Conservation (phyloP, 768 basidiomycete genomes). For the Sporobolomyces roseus region DNA sequence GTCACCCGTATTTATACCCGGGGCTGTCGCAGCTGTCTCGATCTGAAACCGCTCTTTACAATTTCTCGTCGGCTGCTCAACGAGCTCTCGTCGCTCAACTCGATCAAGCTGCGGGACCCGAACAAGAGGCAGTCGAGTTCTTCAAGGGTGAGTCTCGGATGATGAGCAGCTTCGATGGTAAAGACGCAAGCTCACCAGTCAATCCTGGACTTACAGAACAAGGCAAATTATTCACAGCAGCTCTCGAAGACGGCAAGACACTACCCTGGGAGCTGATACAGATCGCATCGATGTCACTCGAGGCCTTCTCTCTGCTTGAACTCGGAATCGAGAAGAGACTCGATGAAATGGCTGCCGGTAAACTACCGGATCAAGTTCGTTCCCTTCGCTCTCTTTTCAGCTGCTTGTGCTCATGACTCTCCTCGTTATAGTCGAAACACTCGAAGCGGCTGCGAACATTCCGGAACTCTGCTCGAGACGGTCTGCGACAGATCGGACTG, state of each 20-base stretch:
- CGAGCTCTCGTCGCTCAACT: constrained; percentile 49
- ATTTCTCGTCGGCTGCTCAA: constrained; percentile 9
- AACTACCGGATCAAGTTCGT: constrained; percentile 31
- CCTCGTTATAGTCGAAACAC: constrained; percentile 21
- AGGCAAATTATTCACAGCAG: constrained; percentile 56
- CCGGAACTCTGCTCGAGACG: constrained; percentile 27
- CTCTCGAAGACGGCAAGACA: constrained; percentile 48
- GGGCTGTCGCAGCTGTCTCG: constrained; percentile 13
- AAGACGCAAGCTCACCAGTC: constrained; percentile 29
- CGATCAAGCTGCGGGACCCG: constrained; percentile 48
- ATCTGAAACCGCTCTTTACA: constrained; percentile 11
- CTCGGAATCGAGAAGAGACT: constrained; percentile 46
- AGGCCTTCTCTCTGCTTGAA: constrained; percentile 69
- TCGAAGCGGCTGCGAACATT: constrained; percentile 33
- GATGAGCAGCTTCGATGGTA: too few relatives aligned
- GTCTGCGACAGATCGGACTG: constrained; percentile 16
- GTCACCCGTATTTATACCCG: too few relatives aligned
- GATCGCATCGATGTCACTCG: constrained; percentile 67
- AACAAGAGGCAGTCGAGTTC: constrained; percentile 57
- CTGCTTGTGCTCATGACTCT: neutral
- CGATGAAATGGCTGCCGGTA: constrained; percentile 11
- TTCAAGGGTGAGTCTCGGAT: constrained; percentile 57
- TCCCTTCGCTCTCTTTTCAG: neutral
- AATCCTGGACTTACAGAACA: constrained; percentile 53
- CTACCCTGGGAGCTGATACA: constrained; percentile 64